Evolutionary conservation across 345 rosid species (phyloP), one percentile per base, ranked within the genome.

Genomic region (Pistacia vera): DNA sequence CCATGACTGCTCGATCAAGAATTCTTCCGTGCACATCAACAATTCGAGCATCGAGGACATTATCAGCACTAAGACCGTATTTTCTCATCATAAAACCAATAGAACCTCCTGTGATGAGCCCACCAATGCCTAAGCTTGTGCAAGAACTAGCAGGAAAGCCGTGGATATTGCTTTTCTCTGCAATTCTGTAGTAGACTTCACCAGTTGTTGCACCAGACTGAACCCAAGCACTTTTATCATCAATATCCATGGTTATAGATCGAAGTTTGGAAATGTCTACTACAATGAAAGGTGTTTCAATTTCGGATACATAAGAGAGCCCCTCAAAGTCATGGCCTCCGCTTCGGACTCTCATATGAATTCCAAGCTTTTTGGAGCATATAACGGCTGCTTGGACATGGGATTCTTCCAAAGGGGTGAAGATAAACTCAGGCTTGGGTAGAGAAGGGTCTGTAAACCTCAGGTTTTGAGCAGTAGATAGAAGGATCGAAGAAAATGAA

Each of bases 311-410:
- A 33, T 80, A 82, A 11, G 87, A 79, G 41, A 84, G 68, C 10
- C 83, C 85, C 79, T 81, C 85, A 11, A 71, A 77, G 70, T 82
- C 86, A 55, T 80, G 88, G 8, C 88, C 88, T 14, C 84, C 88
- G 6, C 86, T 82, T 4, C 82, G 80, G 58, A 77, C 73, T 77
- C 78, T 75, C 10, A 85, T 44, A 17, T 81, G 85, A 46, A 81
- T 14, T 20, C 81, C 64, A n/a, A 63, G 61, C 63, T 71, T 16
- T 33, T 79, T 76, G 10, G 79, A 33, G 62, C 87, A 84, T 11
- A 77, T 59, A 54, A 84, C 81, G 25, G 70, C 75, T 0, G 78
- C 72, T 36, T 74, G 87, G 66, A 85, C 77, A 25, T 85, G 82
- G 72, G 76, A 66, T 44, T 67, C 81, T 2, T 70, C 17, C 8